phyloP scores from a whole-genome alignment of 2,329 filamentous ascomycete genomes.

The Fusarium sp. region DNA sequence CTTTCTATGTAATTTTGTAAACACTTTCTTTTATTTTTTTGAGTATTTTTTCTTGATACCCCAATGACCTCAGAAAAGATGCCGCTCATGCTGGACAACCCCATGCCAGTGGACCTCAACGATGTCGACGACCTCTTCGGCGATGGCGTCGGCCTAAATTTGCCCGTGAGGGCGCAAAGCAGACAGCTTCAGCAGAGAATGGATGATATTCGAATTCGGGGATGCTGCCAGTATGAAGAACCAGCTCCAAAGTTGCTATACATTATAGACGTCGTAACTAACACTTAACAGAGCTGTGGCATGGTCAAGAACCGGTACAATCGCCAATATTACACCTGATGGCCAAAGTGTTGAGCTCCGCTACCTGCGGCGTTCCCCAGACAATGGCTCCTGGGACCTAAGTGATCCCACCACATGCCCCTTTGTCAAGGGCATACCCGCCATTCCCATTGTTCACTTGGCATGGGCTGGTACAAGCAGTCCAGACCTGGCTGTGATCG shows the following conservation, averaged over 20 bases:
- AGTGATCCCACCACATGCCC: slow-evolving; percentile 77
- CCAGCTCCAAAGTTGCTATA: not conserved
- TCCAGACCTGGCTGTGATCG: slow-evolving; percentile 86
- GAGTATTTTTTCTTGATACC: slow-evolving; percentile 39
- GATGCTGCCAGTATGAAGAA: slow-evolving; percentile 82
- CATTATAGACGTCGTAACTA: slow-evolving; percentile 17
- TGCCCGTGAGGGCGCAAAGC: slow-evolving; percentile 61
- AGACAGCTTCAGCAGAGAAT: slow-evolving; percentile 81
- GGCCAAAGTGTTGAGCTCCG: slow-evolving; percentile 79
- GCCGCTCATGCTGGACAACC: slow-evolving; percentile 59
- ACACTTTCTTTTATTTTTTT: slow-evolving; percentile 17
- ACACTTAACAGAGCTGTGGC: slow-evolving; percentile 75
- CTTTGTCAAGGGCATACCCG: slow-evolving; percentile 73
- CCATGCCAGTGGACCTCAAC: slow-evolving; percentile 67
- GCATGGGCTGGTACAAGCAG: slow-evolving; percentile 82
- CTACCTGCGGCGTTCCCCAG: slow-evolving; percentile 77
- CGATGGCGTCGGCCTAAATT: slow-evolving; percentile 73
- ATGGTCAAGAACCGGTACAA: slow-evolving; percentile 90
- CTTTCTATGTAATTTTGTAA: slow-evolving; percentile 25
- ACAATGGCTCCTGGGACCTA: slow-evolving; percentile 81
- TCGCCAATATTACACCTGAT: slow-evolving; percentile 84
- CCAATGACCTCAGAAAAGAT: slow-evolving; percentile 59
- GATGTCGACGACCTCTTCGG: slow-evolving; percentile 84
- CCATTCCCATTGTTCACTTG: slow-evolving; percentile 81
- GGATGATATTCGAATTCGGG: slow-evolving; percentile 81